phyloP scores from a whole-genome alignment of 2,329 filamentous ascomycete species.

The Arthrobotrys sinensis region DNA sequence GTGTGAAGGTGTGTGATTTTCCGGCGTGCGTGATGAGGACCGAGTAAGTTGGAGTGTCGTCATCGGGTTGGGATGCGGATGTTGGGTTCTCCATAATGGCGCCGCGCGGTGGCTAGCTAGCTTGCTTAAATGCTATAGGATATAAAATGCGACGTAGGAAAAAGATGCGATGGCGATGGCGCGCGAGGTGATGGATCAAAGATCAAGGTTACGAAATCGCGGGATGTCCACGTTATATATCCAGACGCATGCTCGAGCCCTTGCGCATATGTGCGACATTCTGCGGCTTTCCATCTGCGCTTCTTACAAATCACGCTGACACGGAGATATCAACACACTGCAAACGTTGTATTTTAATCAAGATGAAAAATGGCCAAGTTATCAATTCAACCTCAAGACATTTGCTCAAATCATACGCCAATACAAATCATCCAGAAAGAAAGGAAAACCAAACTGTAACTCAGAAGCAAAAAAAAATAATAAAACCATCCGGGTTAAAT shows the following conservation, averaged over 20 bases:
- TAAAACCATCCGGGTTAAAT: neutral
- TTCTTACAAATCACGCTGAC: constrained; percentile 48
- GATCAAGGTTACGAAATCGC: too few species aligned
- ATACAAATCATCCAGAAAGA: neutral
- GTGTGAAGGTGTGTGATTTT: constrained; percentile 69
- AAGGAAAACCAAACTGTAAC: neutral
- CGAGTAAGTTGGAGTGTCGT: constrained; percentile 68
- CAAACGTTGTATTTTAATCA: constrained; percentile 12
- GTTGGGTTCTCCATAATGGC: neutral
- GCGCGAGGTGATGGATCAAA: neutral
- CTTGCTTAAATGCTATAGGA: too few species aligned
- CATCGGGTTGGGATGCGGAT: constrained; percentile 27
- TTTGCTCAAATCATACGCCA: neutral
- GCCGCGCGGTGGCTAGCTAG: too few species aligned
- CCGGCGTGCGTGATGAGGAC: constrained; percentile 70
- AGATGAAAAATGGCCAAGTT: too few species aligned
- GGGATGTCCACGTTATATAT: neutral
- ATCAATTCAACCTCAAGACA: constrained; percentile 1
- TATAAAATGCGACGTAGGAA: neutral
- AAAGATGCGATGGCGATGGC: neutral
- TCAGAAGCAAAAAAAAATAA: constrained; percentile 13
- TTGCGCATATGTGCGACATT: constrained; percentile 30
- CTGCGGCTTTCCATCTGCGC: constrained; percentile 50
- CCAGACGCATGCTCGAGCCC: too few species aligned
- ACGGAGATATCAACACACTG: constrained; percentile 14